These are phyloP conservation scores for Flaveria sonorensis DNA, from an alignment of 129 eudicot species.

Conservation along the genomic window DNA sequence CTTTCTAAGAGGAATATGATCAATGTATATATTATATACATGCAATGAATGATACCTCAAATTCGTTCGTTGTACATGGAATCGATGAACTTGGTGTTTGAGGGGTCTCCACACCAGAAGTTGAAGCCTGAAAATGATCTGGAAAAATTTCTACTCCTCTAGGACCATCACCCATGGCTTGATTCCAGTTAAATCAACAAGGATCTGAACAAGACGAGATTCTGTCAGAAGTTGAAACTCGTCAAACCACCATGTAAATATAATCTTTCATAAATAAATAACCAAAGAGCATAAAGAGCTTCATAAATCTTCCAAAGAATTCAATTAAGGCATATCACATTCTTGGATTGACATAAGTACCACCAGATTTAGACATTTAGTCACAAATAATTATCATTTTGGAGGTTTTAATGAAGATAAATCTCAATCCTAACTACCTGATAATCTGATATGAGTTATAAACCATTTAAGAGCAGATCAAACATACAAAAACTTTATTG, in stretches of 20 bases:
- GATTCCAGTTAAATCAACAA: slow-evolving; percentile 19
- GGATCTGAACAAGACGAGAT: slow-evolving; percentile 14
- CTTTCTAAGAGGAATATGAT: slow-evolving; percentile 14
- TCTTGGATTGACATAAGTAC: neutral
- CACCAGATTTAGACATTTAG: neutral
- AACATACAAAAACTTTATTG: neutral
- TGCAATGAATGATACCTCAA: slow-evolving; percentile 42
- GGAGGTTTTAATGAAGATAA: neutral
- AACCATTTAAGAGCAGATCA: neutral
- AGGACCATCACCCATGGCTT: slow-evolving; percentile 91
- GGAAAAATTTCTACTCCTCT: slow-evolving; percentile 63
- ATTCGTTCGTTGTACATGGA: slow-evolving; percentile 34
- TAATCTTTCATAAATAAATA: neutral
- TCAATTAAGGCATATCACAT: neutral
- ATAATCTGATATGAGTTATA: neutral
- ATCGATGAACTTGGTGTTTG: slow-evolving; percentile 34
- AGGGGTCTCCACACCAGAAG: slow-evolving; percentile 46
- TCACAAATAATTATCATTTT: neutral
- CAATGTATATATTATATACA: neutral
- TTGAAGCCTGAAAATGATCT: slow-evolving; percentile 72
- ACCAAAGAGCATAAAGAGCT: neutral
- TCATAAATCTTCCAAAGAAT: neutral
- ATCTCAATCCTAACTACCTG: slow-evolving; percentile 2
- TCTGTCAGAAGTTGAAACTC: slow-evolving; percentile 1
- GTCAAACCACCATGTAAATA: neutral